A percentile compares a stretch with the other conserved stretches of the same genome.
phyloP scores from a whole-genome alignment of 2,329 filamentous ascomycete genomes.

The Exophiala alcalophila region DNA sequence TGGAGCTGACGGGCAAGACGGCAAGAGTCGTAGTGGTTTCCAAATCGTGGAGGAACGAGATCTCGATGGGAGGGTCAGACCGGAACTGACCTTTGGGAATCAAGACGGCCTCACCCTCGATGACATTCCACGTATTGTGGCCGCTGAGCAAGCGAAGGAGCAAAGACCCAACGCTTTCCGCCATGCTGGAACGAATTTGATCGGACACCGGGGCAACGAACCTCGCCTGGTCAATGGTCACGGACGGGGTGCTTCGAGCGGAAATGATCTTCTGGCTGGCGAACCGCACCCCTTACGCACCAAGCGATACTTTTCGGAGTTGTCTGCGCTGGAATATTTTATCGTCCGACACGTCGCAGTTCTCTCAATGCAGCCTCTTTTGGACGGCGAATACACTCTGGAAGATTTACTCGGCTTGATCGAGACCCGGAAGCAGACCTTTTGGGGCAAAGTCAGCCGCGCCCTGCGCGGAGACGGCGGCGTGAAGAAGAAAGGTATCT shows the following conservation, averaged over 20 bases:
- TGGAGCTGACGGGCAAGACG: constrained; percentile 58
- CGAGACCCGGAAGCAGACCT: constrained; percentile 86
- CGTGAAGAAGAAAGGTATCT: constrained; percentile 92
- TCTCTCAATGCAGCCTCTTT: constrained; percentile 86
- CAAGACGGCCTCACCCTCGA: constrained; percentile 91
- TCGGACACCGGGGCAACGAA: constrained; percentile 52
- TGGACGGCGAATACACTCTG: constrained; percentile 86
- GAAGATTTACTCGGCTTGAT: constrained; percentile 91
- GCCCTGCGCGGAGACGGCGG: constrained; percentile 78
- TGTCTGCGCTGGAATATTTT: constrained; percentile 94
- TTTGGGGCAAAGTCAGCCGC: constrained; percentile 98
- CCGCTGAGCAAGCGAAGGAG: constrained; percentile 90
- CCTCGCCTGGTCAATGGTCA: constrained; percentile 65
- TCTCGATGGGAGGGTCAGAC: constrained; percentile 63
- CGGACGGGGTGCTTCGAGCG: constrained; percentile 63
- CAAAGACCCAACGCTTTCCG: constrained; percentile 78
- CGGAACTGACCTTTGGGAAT: constrained; percentile 81
- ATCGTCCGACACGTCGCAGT: constrained; percentile 95
- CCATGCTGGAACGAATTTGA: constrained; percentile 69
- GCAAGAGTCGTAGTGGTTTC: constrained; percentile 44
- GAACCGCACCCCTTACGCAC: constrained; percentile 56
- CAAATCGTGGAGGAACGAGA: constrained; percentile 80
- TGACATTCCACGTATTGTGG: constrained; percentile 93
- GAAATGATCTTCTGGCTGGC: constrained; percentile 44
- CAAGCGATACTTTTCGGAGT: constrained; percentile 91